These are phyloP conservation scores for Orbilia quercus DNA, from an alignment of 2,329 filamentous ascomycete genomes.

Conservation along the genomic window DNA sequence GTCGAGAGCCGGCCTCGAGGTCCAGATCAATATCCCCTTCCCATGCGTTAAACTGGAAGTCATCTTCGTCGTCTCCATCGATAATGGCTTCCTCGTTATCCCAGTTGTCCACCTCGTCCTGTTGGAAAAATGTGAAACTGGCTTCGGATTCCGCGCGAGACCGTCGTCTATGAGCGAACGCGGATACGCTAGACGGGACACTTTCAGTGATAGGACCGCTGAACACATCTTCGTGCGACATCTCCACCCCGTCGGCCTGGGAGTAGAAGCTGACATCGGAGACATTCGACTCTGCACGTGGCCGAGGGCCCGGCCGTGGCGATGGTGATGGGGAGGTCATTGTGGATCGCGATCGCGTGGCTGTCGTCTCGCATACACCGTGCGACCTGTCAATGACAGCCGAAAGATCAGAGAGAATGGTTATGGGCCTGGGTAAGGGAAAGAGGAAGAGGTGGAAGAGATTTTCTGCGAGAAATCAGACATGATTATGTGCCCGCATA, in stretches of 20 bases:
- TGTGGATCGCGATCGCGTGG: conserved; percentile 47
- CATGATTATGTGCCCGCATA: conserved; percentile 42
- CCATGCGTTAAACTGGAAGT: conserved; percentile 64
- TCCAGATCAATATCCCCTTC: conserved; percentile 64
- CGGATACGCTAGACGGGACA: conserved; percentile 91
- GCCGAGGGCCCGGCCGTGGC: conserved; percentile 37
- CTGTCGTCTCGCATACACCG: conserved; percentile 37
- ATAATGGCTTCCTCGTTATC: conserved; percentile 66
- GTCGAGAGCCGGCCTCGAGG: conserved; percentile 66
- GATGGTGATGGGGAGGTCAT: conserved; percentile 46
- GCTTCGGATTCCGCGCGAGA: conserved; percentile 82
- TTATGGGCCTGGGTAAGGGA: conserved; percentile 15
- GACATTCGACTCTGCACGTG: conserved; percentile 56
- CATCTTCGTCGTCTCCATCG: conserved; percentile 65
- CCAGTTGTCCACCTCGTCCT: conserved; percentile 74
- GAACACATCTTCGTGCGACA: conserved; percentile 71
- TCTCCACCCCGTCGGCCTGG: conserved; percentile 52
- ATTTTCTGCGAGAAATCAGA: conserved; percentile 22
- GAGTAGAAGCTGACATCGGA: conserved; percentile 53
- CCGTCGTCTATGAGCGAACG: conserved; percentile 82
- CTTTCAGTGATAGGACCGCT: conserved; percentile 94
- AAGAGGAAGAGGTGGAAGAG: conserved; percentile 19
- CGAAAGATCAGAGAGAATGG: conserved; percentile 1
- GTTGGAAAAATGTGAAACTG: conserved; percentile 87
- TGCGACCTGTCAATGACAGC: conserved; percentile 13